Percentiles rank a stretch among this genome's conserved stretches.
Evolutionary conservation across 768 basidiomycete genomes (phyloP).

Genomic region (Lentinus tigrinus): DNA sequence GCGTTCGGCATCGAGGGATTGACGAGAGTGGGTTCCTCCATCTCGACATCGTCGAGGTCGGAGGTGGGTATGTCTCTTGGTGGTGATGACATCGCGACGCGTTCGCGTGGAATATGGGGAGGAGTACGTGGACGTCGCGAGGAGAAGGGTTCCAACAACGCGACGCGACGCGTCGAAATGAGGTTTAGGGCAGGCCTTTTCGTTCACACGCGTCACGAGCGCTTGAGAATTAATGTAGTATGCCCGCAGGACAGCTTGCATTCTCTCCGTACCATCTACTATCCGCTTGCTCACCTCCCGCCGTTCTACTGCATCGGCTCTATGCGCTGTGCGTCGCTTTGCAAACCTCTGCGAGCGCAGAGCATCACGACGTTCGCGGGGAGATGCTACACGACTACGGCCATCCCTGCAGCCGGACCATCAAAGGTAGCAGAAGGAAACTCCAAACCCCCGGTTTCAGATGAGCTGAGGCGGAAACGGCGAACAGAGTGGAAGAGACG

Average conservation of each 20-base stretch:
- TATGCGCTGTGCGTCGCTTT: background rate
- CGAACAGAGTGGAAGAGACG: constrained; percentile 76
- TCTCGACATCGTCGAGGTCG: constrained; percentile 30
- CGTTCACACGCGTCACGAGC: constrained; percentile 7
- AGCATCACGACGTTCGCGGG: background rate
- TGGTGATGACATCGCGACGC: constrained; percentile 23
- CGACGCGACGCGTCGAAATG: constrained; percentile 19
- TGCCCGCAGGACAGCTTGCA: background rate
- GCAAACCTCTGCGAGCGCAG: background rate
- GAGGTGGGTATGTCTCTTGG: constrained; percentile 30
- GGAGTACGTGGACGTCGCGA: background rate
- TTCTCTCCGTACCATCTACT: background rate
- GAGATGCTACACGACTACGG: constrained; percentile 2
- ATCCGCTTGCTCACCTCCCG: background rate
- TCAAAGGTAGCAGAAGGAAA: background rate
- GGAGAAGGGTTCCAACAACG: background rate
- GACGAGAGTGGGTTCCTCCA: constrained; percentile 12
- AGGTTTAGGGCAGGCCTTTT: constrained; percentile 18
- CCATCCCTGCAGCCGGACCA: constrained; percentile 4
- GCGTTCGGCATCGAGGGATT: constrained; percentile 27
- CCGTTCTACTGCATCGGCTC: background rate
- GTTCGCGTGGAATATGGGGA: background rate
- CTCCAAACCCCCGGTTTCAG: background rate
- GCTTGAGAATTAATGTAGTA: no score
- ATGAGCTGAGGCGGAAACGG: constrained; percentile 39